Evolutionary conservation across 164 flowering plant species (phyloP), one percentile per base, ranked within the genome.

Genomic region (Cinnamomum micranthum): DNA sequence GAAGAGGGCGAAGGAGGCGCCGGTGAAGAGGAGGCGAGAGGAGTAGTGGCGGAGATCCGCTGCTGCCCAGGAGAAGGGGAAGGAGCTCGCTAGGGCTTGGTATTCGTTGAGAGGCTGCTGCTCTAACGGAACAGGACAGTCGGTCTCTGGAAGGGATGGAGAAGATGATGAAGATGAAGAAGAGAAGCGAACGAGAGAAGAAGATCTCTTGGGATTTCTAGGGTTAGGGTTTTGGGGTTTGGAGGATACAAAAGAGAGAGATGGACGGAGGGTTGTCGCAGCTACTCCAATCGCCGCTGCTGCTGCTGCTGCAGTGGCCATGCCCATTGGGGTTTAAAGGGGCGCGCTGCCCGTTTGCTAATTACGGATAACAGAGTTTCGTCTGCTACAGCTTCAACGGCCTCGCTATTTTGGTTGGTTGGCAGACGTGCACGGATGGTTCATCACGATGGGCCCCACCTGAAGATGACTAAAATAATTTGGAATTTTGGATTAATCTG

Each of bases 71-170:
- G 92, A 88, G 78, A 91, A 95, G 11, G 94, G 95, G 77, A 88
- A 84, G 27, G 96, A 92, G 22, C 73, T 74, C 24, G 92, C 83
- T 12, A 95, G 87, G 68, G 77, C 76, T 63, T 90, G 87, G 84
- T 86, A 95, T 81, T 95, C 98, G 70, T 91, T 92, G 15, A 93
- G 80, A 52, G 98, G 98, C 73, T 86, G 98, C 76, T 93, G 98
- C 1, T 92, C 98, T 1, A 65, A 28, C 1, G 99, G 99, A n/a
- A 95, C 99, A 0, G 98, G 98, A 82, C 99, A 95, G 59, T 77
- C 87, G n/a, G 88, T 85, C 71, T 86, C 95, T 47, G 78, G 84
- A 47, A 79, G 76, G 74, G 86, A 78, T 41, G 86, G 82, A 0
- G 82, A 77, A 11, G 86, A 71, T 13, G 76, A 72, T 68, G 71